Conservation (phyloP, 2,329 filamentous ascomycete species). For the Fusarium dlaminii region DNA sequence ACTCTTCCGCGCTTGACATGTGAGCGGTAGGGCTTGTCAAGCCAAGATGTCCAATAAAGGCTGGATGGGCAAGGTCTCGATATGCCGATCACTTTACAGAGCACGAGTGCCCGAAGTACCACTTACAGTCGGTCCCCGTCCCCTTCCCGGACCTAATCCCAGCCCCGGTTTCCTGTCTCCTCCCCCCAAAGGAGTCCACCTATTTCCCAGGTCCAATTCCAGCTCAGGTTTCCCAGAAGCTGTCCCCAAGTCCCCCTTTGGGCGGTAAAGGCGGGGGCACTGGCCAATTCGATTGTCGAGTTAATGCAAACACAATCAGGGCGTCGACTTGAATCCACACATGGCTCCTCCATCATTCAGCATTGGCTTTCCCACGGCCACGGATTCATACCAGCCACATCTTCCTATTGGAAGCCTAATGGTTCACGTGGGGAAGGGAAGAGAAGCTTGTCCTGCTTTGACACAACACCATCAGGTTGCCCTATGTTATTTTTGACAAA, state of each 20-base stretch:
- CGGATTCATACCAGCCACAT: constrained; percentile 33
- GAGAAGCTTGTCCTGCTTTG: constrained; percentile 37
- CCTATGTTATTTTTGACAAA: constrained; percentile 34
- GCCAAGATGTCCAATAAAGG: constrained; percentile 37
- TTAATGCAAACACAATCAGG: constrained; percentile 41
- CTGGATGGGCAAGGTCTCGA: constrained; percentile 25
- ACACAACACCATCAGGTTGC: constrained; percentile 28
- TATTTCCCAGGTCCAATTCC: constrained; percentile 33
- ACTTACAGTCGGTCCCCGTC: constrained; percentile 27
- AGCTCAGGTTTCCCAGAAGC: constrained; percentile 24
- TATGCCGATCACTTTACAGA: constrained; percentile 39
- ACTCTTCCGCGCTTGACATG: constrained; percentile 41
- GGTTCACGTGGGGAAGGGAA: constrained; percentile 40
- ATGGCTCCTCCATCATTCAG: constrained; percentile 39
- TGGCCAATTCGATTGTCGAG: constrained; percentile 35
- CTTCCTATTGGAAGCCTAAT: constrained; percentile 38
- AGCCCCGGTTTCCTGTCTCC: constrained; percentile 21
- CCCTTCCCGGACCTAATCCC: constrained; percentile 28
- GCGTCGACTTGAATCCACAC: constrained; percentile 44
- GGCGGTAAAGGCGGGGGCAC: constrained; percentile 43
- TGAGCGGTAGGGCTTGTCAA: constrained; percentile 41
- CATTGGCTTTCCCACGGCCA: constrained; percentile 37
- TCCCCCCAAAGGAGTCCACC: constrained; percentile 33
- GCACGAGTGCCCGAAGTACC: constrained; percentile 34
- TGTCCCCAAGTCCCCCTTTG: constrained; percentile 31